Evolutionary conservation across 441 rosid species (phyloP).

Genomic region (Populus trichocarpa): DNA sequence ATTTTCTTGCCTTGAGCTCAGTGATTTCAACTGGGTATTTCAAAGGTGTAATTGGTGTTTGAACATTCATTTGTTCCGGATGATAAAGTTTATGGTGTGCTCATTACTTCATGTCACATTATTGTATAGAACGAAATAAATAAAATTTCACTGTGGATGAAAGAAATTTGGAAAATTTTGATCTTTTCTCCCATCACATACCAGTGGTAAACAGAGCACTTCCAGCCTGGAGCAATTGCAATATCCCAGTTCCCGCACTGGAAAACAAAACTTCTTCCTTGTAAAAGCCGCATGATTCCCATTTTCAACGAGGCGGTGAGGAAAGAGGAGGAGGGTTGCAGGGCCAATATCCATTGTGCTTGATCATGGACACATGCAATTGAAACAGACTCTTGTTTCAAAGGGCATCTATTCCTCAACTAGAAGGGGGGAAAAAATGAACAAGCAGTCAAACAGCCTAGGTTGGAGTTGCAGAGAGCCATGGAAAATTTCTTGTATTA

Average conservation of each 20-base stretch:
- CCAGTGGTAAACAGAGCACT: not conserved
- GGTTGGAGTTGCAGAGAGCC: not conserved
- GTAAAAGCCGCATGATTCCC: too few species aligned
- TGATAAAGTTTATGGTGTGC: slow-evolving; percentile 28
- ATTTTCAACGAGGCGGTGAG: too few species aligned
- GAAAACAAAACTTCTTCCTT: too few species aligned
- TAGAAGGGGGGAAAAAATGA: not conserved
- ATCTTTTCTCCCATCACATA: not conserved
- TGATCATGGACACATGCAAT: not conserved
- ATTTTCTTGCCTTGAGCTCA: slow-evolving; percentile 24
- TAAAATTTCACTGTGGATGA: slow-evolving; percentile 6
- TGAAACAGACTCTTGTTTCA: not conserved
- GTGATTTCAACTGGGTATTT: not conserved
- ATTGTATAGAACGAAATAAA: slow-evolving; percentile 27
- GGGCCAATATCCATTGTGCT: too few species aligned
- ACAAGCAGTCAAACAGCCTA: not conserved
- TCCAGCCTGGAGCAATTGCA: not conserved
- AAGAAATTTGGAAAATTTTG: not conserved
- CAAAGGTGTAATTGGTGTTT: slow-evolving; percentile 4
- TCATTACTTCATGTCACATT: slow-evolving; percentile 24
- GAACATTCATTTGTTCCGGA: slow-evolving; percentile 22
- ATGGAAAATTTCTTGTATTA: not conserved
- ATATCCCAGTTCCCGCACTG: too few species aligned
- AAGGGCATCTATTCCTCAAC: not conserved
- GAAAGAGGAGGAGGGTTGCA: too few species aligned